Evolutionary conservation across 2,329 filamentous ascomycete genomes (phyloP), one percentile per base, ranked within the genome.

Genomic region (Beauveria bassiana): DNA sequence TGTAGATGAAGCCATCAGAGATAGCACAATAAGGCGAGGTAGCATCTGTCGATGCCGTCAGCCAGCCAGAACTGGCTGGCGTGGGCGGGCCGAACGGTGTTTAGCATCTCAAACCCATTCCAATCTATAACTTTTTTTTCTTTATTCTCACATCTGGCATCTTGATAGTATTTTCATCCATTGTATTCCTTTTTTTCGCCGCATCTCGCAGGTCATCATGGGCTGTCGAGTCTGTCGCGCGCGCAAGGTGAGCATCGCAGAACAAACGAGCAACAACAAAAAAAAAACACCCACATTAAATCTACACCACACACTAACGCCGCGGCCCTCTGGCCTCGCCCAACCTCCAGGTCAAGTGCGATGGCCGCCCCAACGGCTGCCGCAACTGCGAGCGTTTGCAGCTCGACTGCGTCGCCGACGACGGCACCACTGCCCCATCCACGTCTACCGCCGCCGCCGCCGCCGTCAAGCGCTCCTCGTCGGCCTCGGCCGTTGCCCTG

Each of bases 331-430:
- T 54, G 47, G 51, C 43, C 22, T 58, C 38, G 53, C 60, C 54
- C 50, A 16, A 31, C 26, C 31, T 38, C 53, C 58, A 76, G 74
- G 74, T 76, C 69, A 76, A 75, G 69, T 76, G 74, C 65, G 74
- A 76, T 63, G 74, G 73, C 52, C 71, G 74, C n/a, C 73, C 73
- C 45, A 70, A 75, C 66, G 74, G 74, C 65, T 76, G 74, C 67
- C 73, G 74, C 67, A 76, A 76, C 66, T 76, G 74, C 65, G 74
- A 76, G 67, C 73, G 74, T 46, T 74, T 76, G 54, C 74, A 76
- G 67, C 72, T 76, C 55, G 73, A 75, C 61, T 76, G 74, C 63
- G 73, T 75, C 58, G 71, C 70, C 58, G 72, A 75, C 58, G 71
- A 74, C 38, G 72, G 72, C 28, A 65, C 67, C 68, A 34, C 64